Evolutionary conservation across 2,329 filamentous ascomycete genomes (phyloP), one percentile per base, ranked within the genome.

Genomic region (Nectriaceae sp.): DNA sequence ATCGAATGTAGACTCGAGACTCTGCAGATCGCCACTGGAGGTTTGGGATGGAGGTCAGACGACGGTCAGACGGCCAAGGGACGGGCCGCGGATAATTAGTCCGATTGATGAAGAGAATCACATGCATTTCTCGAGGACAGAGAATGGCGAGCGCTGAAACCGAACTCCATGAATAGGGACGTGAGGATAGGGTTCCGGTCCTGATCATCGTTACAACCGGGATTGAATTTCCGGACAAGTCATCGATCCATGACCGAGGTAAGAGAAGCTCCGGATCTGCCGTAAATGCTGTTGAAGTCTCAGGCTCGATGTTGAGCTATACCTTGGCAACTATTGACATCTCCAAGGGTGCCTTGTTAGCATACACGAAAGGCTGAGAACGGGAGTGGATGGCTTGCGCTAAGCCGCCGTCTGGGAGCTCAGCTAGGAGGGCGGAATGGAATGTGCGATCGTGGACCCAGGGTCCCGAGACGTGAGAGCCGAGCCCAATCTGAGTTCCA

Each of bases 401-500:
- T 16, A n/a, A 36, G 33, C 16, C 33, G 33, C 8, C 8, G 8
- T 6, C 8, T n/a, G 33, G 19, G 18, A 21, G 42, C 40, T 46
- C 39, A 22, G 43, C 20, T 46, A 39, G 41, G 44, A 51, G 40
- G 52, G 46, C 41, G 47, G 51, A 52, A 56, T 46, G 47, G 49
- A 50, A 39, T n/a, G 45, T 44, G 43, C 44, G 49, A 59, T 57
- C 49, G 45, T 52, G 40, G 31, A 53, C 53, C 46, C 40, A 54
- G 52, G 44, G 47, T 49, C 38, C 49, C 44, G 42, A 53, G 45
- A 55, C 43, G 33, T 26, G 55, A 50, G 52, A 60, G 60, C 54
- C 44, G 50, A 56, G 55, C 47, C 51, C 50, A 54, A 56, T 62
- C 59, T 60, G 48, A 40, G 53, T 59, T 45, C 59, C 59, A 56